A percentile compares a stretch with the other conserved stretches of the same genome.
These are phyloP conservation scores for Pelargonium hybrid DNA, from an alignment of 441 rosid species.

Conservation along the genomic window DNA sequence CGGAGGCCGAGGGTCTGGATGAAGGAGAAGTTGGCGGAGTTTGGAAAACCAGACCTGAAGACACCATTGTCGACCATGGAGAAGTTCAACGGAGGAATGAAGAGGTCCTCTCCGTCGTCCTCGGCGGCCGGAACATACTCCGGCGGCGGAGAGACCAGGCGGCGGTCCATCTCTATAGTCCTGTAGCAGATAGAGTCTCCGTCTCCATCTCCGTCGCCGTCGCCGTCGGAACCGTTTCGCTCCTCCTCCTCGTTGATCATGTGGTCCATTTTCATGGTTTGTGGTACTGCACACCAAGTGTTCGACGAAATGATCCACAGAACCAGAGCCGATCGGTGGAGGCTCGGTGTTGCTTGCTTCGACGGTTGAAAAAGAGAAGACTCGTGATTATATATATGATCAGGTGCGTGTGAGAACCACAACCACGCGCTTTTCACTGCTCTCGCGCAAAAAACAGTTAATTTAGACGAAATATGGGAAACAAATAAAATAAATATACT, in stretches of 20 bases:
- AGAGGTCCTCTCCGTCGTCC: conserved; percentile 28
- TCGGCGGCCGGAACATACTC: conserved; percentile 23
- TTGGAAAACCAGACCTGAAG: conserved; percentile 69
- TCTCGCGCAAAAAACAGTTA: background rate
- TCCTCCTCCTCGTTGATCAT: background rate
- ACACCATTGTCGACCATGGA: conserved; percentile 63
- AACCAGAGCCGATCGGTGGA: background rate
- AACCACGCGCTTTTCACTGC: background rate
- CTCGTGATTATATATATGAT: background rate
- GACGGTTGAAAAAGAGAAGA: background rate
- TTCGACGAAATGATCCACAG: background rate
- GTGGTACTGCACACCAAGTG: background rate
- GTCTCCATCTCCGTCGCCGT: background rate
- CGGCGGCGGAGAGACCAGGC: conserved; percentile 17
- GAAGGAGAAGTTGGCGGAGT: conserved; percentile 50
- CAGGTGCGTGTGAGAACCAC: background rate
- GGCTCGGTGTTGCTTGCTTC: background rate
- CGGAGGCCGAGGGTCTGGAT: conserved; percentile 55
- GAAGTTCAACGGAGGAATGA: conserved; percentile 59
- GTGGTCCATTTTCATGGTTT: background rate
- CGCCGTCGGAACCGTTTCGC: background rate
- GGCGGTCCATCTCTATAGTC: conserved; percentile 36
- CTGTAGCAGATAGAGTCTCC: conserved; percentile 24
- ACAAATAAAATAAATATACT: background rate
- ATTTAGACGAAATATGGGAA: background rate